Evolutionary conservation across 305 asterid genomes (phyloP), one percentile per base, ranked within the genome.

Genomic region (Rubia peregrina): DNA sequence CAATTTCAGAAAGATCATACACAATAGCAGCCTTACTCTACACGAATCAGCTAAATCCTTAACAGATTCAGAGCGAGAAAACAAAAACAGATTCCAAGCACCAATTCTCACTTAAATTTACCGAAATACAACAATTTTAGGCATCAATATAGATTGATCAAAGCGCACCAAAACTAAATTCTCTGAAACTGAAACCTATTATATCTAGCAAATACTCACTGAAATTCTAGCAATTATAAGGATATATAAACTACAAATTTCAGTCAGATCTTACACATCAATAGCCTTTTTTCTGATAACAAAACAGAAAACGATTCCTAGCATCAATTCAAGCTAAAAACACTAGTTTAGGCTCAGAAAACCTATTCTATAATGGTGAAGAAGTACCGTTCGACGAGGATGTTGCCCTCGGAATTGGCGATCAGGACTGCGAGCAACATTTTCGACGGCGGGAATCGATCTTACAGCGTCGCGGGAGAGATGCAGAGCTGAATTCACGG

Each of bases 401-500:
- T 84, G 75, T 92, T 93, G 72, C 97, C 98, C 80, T 90, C 97
- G 74, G 97, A 93, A 67, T 93, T 93, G 72, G 97, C 95, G 74
- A 93, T 84, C 83, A 93, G 75, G 24, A 90, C 96, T n/a, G 97
- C 97, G 77, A 93, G 95, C 82, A 93, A 81, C 98, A 93, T 93
- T 5, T 51, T 62, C 22, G 61, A 68, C 33, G 74, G 21, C 3
- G 6, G 22, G 67, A 72, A 22, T 61, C 71, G 75, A 60, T 78
- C 67, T 30, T 65, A 73, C 53, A 21, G 65, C 53, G 21, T 62
- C 59, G 70, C 69, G 51, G 30, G 51, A 6, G 61, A 30, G 56
- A 5, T 42, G 49, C 40, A 14, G 11, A 40, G 22, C 33, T 9
- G 55, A 0, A 38, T 46, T 24, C 9, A 30, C 36, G 60, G 17